Evolutionary conservation across 805 yeast species (phyloP), one percentile per base, ranked within the genome.

Genomic region (Zygosaccharomyces siamensis): DNA sequence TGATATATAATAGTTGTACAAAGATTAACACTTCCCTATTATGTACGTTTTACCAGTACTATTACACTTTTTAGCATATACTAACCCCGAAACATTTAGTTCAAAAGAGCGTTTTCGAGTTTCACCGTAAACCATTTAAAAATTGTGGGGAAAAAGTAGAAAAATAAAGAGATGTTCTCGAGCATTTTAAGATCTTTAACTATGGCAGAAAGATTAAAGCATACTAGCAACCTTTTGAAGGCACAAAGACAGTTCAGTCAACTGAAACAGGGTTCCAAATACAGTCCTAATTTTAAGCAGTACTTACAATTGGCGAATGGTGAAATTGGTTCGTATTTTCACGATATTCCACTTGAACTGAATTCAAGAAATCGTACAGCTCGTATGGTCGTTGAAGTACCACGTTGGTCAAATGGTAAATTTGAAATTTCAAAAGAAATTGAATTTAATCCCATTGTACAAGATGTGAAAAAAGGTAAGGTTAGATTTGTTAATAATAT

Each of bases 341-440:
- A 86, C 61, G 95, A 86, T 61, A 69, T 84, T 3, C 89, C 90
- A 1, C 56, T 85, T 7, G 71, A 69, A 8, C 63, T 82, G 7
- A 69, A 81, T 52, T 51, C 56, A n/a, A 58, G 59, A 1, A 59
- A 56, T 2, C 68, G 63, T 23, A 74, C 79, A 0, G 82, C 80
- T 14, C 77, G 78, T 58, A 82, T 84, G 82, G 74, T 86, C 50
- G 83, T 83, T 26, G 95, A 86, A 63, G 84, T 86, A 38, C 88
- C 92, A 43, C 72, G 90, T 49, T 86, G 92, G 89, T 70, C 84
- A 39, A 86, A 87, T 64, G 96, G 86, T 20, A 88, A 88, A 65
- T 81, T 87, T 64, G 96, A 88, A 67, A 83, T 87, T 54, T 74
- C 78, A 49, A 81, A 77, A 52, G 74, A 74, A 27, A 55, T 69